Percentiles rank a stretch among this genome's conserved stretches.
Evolutionary conservation across 805 yeast genomes (phyloP).

Genomic region (Lipomyces starkeyi): DNA sequence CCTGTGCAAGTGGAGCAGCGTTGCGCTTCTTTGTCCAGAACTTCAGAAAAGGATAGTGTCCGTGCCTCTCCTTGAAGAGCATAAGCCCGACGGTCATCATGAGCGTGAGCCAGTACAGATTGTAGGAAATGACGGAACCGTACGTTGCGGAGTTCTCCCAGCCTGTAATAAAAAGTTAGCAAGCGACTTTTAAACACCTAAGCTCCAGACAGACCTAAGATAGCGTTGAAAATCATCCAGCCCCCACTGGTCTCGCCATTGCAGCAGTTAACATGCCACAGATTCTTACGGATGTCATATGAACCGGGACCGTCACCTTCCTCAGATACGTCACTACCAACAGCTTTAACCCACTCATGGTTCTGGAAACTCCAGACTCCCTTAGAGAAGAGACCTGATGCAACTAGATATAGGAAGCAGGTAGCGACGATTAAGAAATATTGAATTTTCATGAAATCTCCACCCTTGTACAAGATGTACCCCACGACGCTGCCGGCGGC

Average conservation of each 20-base stretch:
- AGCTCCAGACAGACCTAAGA: constrained; percentile 60
- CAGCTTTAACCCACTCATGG: constrained; percentile 63
- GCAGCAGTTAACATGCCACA: constrained; percentile 98
- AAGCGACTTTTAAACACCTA: neutral
- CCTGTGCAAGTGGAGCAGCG: too few species aligned
- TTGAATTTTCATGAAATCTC: constrained; percentile 81
- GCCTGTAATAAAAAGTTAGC: constrained; percentile 4
- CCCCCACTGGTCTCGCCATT: constrained; percentile 90
- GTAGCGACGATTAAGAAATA: constrained; percentile 86
- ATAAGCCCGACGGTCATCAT: constrained; percentile 62
- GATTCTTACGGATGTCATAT: constrained; percentile 75
- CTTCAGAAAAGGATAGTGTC: constrained; percentile 44
- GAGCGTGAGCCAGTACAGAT: constrained; percentile 81
- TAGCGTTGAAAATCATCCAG: constrained; percentile 95
- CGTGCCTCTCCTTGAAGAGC: constrained; percentile 82
- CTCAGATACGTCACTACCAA: constrained; percentile 97
- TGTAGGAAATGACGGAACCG: constrained; percentile 88
- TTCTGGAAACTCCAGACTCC: constrained; percentile 89
- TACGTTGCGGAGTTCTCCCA: constrained; percentile 98
- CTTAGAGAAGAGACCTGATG: constrained; percentile 92
- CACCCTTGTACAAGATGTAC: constrained; percentile 73
- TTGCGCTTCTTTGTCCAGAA: too few species aligned
- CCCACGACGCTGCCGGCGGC: constrained; percentile 80
- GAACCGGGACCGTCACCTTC: constrained; percentile 94
- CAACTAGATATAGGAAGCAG: constrained; percentile 82